Evolutionary conservation across 2,329 filamentous ascomycete genomes (phyloP), one percentile per base, ranked within the genome.

Genomic region (Orbilia oligospora): DNA sequence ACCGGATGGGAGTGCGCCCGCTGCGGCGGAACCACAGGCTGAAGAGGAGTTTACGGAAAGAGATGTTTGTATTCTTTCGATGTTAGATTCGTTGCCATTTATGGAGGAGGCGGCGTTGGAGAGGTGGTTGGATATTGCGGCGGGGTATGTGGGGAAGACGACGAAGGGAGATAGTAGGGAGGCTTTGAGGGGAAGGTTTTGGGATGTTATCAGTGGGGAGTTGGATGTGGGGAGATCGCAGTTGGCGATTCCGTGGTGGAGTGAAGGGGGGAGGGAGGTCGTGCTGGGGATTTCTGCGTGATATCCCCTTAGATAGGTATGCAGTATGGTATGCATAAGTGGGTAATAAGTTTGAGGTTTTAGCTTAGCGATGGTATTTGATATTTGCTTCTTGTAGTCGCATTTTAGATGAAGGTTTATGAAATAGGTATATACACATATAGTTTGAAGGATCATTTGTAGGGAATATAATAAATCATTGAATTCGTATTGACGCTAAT

Each of bases 201-300:
- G 92, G 90, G 91, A 96, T 73, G 88, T 93, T 1, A 85, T 97
- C 9, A 90, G 88, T 81, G 93, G 93, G 2, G 93, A 97, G 85
- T 92, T 97, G 90, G 94, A 97, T 84, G 91, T 97, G 24, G 92
- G 97, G 83, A 88, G 93, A 76, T 91, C 93, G 5, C 89, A 91
- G 48, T 88, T 92, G 36, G 93, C 91, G 61, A 92, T 97, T 18
- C 89, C 90, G 1, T 97, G 94, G 94, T 97, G 94, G 94, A 92
- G 90, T 85, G 85, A 89, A 83, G 83, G 88, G 5, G 81, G 81
- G 1, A 72, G 81, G 48, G 80, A 81, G 63, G 76, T 64, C 14
- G 81, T 81, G 6, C 30, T 82, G 36, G 75, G 75, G n/a, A 73
- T 79, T 67, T 27, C 75, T n/a, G 41, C n/a, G 41, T 76, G 27